Evolutionary conservation across 2,329 filamentous ascomycete species (phyloP).

Genomic region (Arthrobotrys musiformis): DNA sequence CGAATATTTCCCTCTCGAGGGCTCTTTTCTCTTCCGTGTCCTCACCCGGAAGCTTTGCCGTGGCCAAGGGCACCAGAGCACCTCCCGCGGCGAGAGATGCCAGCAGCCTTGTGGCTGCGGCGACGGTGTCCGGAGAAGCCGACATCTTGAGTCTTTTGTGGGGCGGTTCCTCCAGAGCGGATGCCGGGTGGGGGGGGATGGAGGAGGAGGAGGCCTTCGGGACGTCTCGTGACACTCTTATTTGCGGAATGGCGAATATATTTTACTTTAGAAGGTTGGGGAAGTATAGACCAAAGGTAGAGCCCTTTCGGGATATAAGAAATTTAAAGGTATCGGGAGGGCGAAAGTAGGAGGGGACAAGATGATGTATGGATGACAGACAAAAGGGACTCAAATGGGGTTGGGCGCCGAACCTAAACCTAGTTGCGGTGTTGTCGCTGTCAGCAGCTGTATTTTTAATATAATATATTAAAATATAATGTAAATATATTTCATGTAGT

Average conservation of each 20-base stretch:
- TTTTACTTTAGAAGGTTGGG: neutral
- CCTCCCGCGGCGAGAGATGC: constrained; percentile 64
- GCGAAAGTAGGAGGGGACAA: too few relatives aligned
- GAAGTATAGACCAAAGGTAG: too few relatives aligned
- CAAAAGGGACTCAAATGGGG: constrained; percentile 32
- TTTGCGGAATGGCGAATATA: neutral
- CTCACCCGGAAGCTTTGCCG: constrained; percentile 79
- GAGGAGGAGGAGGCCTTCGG: neutral
- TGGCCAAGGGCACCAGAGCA: constrained; percentile 62
- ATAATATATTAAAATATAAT: neutral
- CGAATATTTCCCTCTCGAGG: constrained; percentile 84
- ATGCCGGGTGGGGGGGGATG: constrained; percentile 8
- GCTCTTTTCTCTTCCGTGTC: constrained; percentile 78
- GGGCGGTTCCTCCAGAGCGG: constrained; percentile 49
- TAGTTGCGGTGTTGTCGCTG: neutral
- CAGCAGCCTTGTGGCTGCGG: constrained; percentile 65
- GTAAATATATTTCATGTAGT: neutral
- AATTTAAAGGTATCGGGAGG: too few relatives aligned
- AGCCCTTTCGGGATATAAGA: neutral
- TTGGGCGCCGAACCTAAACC: neutral
- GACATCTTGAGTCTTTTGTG: constrained; percentile 63
- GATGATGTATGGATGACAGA: too few relatives aligned
- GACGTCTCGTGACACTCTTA: neutral
- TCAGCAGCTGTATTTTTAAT: neutral
- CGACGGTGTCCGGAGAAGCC: constrained; percentile 65